Base-by-base conservation (phyloP, 306 rosid species). In the Rosa rugosa region DNA sequence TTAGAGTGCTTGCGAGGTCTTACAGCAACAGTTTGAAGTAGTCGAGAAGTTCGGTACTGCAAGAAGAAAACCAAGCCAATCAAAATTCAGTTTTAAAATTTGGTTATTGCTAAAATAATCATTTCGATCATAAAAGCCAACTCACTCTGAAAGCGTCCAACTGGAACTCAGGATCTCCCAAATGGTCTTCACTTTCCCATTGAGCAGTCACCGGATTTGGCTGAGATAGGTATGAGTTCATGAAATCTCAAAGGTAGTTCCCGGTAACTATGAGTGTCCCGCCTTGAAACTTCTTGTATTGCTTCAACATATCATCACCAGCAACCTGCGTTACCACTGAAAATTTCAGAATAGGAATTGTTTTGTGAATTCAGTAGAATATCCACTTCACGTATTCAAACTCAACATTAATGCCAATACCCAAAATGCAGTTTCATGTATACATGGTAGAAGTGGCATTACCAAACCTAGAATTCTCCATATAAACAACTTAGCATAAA, bases 71-170 rank as follows among this genome's bases (percentile, higher is more conserved):
- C 38, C 49, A 77, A 44, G 68, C 54, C 22, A 62, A 75, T 74
- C 40, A 73, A 60, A 79, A 47, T 59, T 54, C 34, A 68, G 50
- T 69, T 42, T 22, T 60, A n/a, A 18, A 31, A 31, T 31, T 31
- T 31, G 34, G 3, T 6, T 65, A 11, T 23, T 22, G 56, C 3
- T 59, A 77, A 25, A 78, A 27, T 11, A 27, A n/a, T 13, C 47
- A 77, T 70, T 31, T 49, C 8, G 10, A 82, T 66, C 25, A 22
- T 41, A 13, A 69, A 81, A 81, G 64, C 31, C 54, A 46, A 88
- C 98, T 92, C 85, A 95, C 99, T 83, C 97, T 91, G 80, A 95
- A 95, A 72, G 99, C 98, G 84, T 95, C 99, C 85, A 95, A 85
- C 87, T 95, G 97, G 84, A 95, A 95, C 82, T 90, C 91, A 16